Evolutionary conservation across 2,329 filamentous ascomycete genomes (phyloP).

Genomic region (Alternaria atra): DNA sequence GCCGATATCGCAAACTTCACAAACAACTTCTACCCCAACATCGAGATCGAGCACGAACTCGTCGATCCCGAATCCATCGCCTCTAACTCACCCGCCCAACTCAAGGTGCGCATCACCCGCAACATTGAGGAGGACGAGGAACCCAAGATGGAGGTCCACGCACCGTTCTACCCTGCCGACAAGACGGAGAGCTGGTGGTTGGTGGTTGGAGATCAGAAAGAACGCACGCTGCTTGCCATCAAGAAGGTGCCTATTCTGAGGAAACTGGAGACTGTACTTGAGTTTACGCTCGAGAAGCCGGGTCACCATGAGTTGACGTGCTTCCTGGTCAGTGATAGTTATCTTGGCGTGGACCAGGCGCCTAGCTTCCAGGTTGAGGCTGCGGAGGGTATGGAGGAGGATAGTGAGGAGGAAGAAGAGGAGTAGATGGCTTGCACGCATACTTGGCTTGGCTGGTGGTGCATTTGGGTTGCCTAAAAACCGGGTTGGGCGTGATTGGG

Average conservation of each 20-base stretch:
- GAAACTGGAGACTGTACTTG: constrained; percentile 79
- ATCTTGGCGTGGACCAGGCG: constrained; percentile 96
- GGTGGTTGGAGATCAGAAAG: constrained; percentile 91
- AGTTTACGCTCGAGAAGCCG: constrained; percentile 85
- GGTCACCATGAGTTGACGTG: constrained; percentile 89
- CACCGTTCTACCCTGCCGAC: constrained; percentile 88
- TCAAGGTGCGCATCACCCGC: constrained; percentile 85
- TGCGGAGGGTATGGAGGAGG: constrained; percentile 93
- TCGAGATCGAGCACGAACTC: constrained; percentile 89
- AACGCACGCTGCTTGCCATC: constrained; percentile 87
- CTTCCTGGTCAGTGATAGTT: constrained; percentile 96
- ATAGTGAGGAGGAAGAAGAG: constrained; percentile 77
- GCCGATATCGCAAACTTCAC: constrained; percentile 92
- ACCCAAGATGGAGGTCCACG: constrained; percentile 85
- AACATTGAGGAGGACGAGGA: constrained; percentile 78
- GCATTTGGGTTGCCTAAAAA: neutral
- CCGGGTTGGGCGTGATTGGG: constrained; percentile 1
- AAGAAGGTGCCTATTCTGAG: constrained; percentile 90
- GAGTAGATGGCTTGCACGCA: constrained; percentile 3
- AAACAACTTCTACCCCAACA: constrained; percentile 94
- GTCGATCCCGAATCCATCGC: constrained; percentile 81
- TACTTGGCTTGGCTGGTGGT: neutral
- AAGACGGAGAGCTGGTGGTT: constrained; percentile 99
- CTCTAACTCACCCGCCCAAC: constrained; percentile 80
- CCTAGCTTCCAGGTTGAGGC: constrained; percentile 85